A percentile compares a stretch with the other conserved stretches of the same genome.
Conservation (phyloP, 2,329 filamentous ascomycete species). For the Fusarium falciforme region DNA sequence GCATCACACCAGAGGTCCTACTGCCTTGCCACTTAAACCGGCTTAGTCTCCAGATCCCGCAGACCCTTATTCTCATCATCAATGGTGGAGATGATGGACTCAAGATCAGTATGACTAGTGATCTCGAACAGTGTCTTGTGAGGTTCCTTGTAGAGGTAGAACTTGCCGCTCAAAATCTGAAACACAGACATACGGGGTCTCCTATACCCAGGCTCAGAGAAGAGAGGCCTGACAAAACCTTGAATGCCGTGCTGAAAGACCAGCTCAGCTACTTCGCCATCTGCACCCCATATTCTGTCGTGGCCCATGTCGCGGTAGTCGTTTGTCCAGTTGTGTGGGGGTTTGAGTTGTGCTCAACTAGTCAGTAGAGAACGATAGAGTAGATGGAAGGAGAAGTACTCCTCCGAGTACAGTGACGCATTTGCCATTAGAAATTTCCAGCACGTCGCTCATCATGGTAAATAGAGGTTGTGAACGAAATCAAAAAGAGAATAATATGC, state of each 20-base stretch:
- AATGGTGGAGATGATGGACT: neutral
- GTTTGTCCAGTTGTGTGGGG: neutral
- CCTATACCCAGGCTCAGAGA: neutral
- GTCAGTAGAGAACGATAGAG: neutral
- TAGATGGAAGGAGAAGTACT: neutral
- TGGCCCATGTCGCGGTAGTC: neutral
- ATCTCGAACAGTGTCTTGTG: neutral
- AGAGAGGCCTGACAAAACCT: neutral
- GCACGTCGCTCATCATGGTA: neutral
- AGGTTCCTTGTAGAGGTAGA: neutral
- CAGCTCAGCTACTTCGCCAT: neutral
- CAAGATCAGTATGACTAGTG: neutral
- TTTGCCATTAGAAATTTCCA: neutral
- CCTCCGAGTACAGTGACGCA: neutral
- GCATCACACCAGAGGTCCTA: too few relatives aligned
- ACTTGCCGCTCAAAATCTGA: neutral
- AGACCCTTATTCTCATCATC: neutral
- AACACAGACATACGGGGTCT: neutral
- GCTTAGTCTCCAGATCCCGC: neutral
- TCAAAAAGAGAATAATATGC: neutral
- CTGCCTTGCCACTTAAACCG: neutral
- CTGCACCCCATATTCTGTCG: neutral
- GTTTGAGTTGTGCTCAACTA: neutral
- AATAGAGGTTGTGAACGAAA: neutral
- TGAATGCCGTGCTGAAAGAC: neutral